Evolutionary conservation across 1,139 yeast species (phyloP).

Genomic region (Candida glucosophila): DNA sequence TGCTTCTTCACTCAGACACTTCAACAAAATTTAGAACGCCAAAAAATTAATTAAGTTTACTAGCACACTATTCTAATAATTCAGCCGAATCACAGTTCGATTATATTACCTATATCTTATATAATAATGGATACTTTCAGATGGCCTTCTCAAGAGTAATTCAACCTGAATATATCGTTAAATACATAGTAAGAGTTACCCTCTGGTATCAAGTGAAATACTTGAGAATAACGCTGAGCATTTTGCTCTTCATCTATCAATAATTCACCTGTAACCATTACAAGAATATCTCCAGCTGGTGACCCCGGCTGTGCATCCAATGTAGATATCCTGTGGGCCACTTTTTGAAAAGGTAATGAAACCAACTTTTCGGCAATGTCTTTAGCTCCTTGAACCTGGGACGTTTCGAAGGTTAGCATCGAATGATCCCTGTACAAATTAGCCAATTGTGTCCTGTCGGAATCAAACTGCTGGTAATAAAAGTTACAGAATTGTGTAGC

Average conservation of each 20-base stretch:
- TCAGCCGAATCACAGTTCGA: too few relatives aligned
- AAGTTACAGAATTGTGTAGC: slow-evolving; percentile 83
- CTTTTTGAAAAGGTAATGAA: slow-evolving; percentile 84
- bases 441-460: slow-evolving; percentile 87
- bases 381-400: slow-evolving; percentile 91
- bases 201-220: slow-evolving; percentile 93
- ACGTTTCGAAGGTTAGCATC: slow-evolving; percentile 93
- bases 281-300: slow-evolving; percentile 87
- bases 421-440: slow-evolving; percentile 93
- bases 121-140: too few relatives aligned
- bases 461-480: slow-evolving; percentile 92
- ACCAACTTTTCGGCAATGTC: slow-evolving; percentile 85
- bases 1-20: too few relatives aligned
- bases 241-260: slow-evolving; percentile 89
- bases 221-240: slow-evolving; percentile 94
- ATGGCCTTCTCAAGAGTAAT: slow-evolving; percentile 53
- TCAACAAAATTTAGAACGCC: too few relatives aligned
- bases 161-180: slow-evolving; percentile 94
- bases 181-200: slow-evolving; percentile 85
- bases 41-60: too few relatives aligned
- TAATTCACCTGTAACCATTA: slow-evolving; percentile 96
- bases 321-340: slow-evolving; percentile 86
- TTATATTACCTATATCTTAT: too few relatives aligned
- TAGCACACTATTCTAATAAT: too few relatives aligned
- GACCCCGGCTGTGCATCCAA: slow-evolving; percentile 98